These are phyloP conservation scores for Zopfia rhizophila DNA, from an alignment of 2,329 filamentous ascomycete species.

Conservation along the genomic window DNA sequence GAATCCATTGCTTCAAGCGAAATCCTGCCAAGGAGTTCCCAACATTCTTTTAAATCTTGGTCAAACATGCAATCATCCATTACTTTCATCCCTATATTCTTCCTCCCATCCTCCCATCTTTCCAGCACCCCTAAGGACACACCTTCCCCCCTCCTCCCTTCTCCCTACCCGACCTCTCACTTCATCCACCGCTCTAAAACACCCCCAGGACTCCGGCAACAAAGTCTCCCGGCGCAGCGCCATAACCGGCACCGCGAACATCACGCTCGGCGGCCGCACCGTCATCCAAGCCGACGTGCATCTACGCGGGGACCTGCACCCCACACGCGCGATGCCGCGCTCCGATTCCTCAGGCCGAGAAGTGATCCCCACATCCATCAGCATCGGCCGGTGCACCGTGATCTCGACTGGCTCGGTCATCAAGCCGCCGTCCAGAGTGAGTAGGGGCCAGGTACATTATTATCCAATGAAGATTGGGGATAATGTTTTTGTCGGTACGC, in stretches of 20 bases:
- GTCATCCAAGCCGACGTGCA: slow-evolving; percentile 96
- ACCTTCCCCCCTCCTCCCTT: background rate
- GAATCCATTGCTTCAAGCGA: no score
- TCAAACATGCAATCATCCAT: no score
- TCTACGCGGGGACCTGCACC: slow-evolving; percentile 85
- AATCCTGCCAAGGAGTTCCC: no score
- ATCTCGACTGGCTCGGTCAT: slow-evolving; percentile 81
- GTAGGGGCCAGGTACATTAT: slow-evolving; percentile 79
- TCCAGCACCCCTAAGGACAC: slow-evolving; percentile 2
- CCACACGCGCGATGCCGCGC: slow-evolving; percentile 49
- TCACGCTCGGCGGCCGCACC: slow-evolving; percentile 93
- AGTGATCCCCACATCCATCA: slow-evolving; percentile 68
- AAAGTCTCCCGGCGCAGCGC: slow-evolving; percentile 93
- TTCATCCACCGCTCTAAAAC: background rate
- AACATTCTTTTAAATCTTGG: no score
- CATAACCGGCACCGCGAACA: slow-evolving; percentile 95
- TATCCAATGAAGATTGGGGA: slow-evolving; percentile 93
- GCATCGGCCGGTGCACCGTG: slow-evolving; percentile 91
- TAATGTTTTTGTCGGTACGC: slow-evolving; percentile 88
- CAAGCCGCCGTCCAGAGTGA: slow-evolving; percentile 83
- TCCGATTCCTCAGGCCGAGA: slow-evolving; percentile 42
- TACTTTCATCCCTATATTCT: slow-evolving; percentile 1
- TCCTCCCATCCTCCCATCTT: background rate
- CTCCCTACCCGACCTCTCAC: background rate
- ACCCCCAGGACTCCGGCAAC: slow-evolving; percentile 87